Evolutionary conservation across 352 stramenopile genomes (phyloP), one percentile per base, ranked within the genome.

Genomic region (Globisporangium parvum): DNA sequence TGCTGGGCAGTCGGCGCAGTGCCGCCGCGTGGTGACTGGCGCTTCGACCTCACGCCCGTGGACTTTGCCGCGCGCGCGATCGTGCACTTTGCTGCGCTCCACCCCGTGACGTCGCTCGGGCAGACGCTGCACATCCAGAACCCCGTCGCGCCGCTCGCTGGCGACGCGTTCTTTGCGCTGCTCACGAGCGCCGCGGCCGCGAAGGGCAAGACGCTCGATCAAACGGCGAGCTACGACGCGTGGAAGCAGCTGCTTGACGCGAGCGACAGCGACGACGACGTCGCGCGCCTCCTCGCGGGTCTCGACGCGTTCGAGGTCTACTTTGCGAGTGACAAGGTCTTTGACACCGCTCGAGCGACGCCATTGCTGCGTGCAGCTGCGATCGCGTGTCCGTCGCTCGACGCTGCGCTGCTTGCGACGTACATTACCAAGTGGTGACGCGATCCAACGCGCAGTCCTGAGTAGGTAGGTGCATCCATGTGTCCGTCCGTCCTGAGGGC

Each of bases 1-100:
- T 96, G 84, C 53, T 67, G 80, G 44, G 63, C 56, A 44, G 57
- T 96, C 8, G 70, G 70, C 4, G 78, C 75, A 8, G 66, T 91
- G 21, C 85, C 87, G 6, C 58, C 74, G 35, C 70, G 78, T 14
- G 67, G 70, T 2, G 73, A 85, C 49, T 97, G 87, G 83, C 75
- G 69, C 53, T 91, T 97, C 45, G 91, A 97, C 61, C 78, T 95
- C 69, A 97, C 91, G n/a, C 88, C 91, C 1, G 87, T 97, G 35
- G 85, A 97, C 66, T 96, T 96, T 66, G 90, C 90, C 10, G 86
- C 88, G 20, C 80, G 76, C 35, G 80, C 88, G 31, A 87, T 97
- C 33, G 75, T 93, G 37, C 72, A 93, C 57, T 78, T 97, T 40
- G 63, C 73, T n/a, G 78, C 68, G 28, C 55, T 81, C 23, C 73